Conservation (phyloP, 768 basidiomycete species). For the Clathrus columnatus region DNA sequence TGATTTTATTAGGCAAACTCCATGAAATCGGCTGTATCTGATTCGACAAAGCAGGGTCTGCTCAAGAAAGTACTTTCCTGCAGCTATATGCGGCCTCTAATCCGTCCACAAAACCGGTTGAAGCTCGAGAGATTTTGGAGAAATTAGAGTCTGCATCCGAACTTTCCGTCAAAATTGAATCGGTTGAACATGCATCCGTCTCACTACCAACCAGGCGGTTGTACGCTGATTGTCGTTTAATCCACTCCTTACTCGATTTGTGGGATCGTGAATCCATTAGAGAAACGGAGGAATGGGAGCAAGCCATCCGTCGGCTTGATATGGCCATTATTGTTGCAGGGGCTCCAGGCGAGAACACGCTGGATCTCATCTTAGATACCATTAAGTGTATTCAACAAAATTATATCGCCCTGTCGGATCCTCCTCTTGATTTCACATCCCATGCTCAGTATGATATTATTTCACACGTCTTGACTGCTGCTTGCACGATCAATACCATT, state of each 20-base stretch:
- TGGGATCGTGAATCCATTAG: constrained; percentile 5
- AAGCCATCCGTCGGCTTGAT: constrained; percentile 54
- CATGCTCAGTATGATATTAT: constrained; percentile 10
- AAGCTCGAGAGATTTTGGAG: neutral
- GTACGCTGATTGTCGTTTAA: constrained; percentile 68
- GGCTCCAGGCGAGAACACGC: constrained; percentile 49
- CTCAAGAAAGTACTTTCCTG: neutral
- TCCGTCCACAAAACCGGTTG: neutral
- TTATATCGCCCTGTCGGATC: constrained; percentile 14
- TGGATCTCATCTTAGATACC: constrained; percentile 53
- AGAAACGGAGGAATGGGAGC: constrained; percentile 24
- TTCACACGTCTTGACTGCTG: constrained; percentile 19
- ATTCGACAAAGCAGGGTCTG: neutral
- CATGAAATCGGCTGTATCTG: neutral
- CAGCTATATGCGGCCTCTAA: neutral
- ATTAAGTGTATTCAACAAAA: constrained; percentile 53
- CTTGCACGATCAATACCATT: constrained; percentile 30
- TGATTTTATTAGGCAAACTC: neutral
- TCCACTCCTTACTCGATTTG: constrained; percentile 38
- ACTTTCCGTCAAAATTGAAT: neutral
- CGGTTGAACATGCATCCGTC: neutral
- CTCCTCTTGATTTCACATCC: constrained; percentile 1
- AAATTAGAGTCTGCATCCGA: neutral
- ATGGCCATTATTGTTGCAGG: constrained; percentile 79
- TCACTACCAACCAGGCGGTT: constrained; percentile 37